Conservation (phyloP, 2,329 filamentous ascomycete species). For the Colletotrichum orchidophilum region DNA sequence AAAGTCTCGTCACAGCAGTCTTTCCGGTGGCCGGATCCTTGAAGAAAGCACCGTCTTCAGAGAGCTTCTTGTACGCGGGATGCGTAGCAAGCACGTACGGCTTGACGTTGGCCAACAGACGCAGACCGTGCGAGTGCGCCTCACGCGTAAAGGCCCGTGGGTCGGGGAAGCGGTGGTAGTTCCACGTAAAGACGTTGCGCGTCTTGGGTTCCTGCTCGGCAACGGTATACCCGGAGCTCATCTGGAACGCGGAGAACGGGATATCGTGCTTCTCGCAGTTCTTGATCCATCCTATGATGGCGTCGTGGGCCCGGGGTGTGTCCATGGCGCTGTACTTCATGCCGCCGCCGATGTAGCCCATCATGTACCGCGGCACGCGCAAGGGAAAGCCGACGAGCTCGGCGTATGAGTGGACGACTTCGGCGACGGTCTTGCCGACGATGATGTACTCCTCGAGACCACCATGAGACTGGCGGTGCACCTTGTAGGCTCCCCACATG, state of each 20-base stretch:
- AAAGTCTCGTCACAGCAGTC: slow-evolving; percentile 69
- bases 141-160: slow-evolving; percentile 70
- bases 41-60: slow-evolving; percentile 70
- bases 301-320: slow-evolving; percentile 63
- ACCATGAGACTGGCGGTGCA: slow-evolving; percentile 77
- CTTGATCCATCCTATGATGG: slow-evolving; percentile 67
- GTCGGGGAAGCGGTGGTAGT: slow-evolving; percentile 74
- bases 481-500: slow-evolving; percentile 79
- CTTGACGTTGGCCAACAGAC: slow-evolving; percentile 77
- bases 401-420: slow-evolving; percentile 73
- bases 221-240: slow-evolving; percentile 78
- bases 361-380: slow-evolving; percentile 76
- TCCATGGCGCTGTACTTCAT: slow-evolving; percentile 64
- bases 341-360: slow-evolving; percentile 76
- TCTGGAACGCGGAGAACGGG: slow-evolving; percentile 76
- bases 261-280: slow-evolving; percentile 73
- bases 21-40: slow-evolving; percentile 62
- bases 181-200: slow-evolving; percentile 78
- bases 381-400: slow-evolving; percentile 74
- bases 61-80: slow-evolving; percentile 71
- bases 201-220: slow-evolving; percentile 74
- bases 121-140: slow-evolving; percentile 71
- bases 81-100: slow-evolving; percentile 75
- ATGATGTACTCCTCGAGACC: slow-evolving; percentile 78
- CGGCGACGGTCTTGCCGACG: slow-evolving; percentile 71